Base-by-base conservation (phyloP, 345 rosid species). In the Populus tremula region DNA sequence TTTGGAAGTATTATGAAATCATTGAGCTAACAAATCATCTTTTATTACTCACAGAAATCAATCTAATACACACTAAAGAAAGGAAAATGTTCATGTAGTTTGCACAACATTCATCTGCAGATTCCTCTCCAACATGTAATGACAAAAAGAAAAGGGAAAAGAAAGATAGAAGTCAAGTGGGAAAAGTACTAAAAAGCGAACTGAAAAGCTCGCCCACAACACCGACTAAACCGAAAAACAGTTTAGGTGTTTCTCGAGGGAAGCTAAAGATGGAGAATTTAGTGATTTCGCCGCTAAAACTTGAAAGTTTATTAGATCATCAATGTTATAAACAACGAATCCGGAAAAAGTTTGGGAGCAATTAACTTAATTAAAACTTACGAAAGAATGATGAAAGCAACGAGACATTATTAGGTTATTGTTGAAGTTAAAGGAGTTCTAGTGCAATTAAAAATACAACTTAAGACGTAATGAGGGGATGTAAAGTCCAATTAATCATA, bases 31-130 rank as follows among this genome's bases (percentile, higher is more conserved):
- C 17, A 47, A 13, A 47, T 47, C 6, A 47, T 47, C 43, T 47
- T 47, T 47, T 47, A 47, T 14, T 47, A 47, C 45, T 12, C 45
- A 47, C 14, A 47, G 50, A 47, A 47, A 47, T 47, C 50, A 47
- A 47, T 20, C 23, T 6, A 18, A 18, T 20, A 53, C 59, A 5
- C 56, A 53, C 7, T 53, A 6, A 53, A 53, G 59, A 53, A 53
- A 18, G 23, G 59, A 53, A 53, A 53, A 53, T 18, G 18, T 53
- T 20, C 59, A 45, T 25, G 49, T 33, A 71, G 70, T 68, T 74
- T 76, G 80, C 68, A 77, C 70, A 64, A 6, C 70, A 59, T 66
- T 75, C 81, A 10, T 80, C 85, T 67, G 76, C 17, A 70, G 83
- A 76, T 83, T 80, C 83, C 77, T 63, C 65, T 64, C 9, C 31